Conservation (phyloP, 2,329 filamentous ascomycete species). For the Hortaea sp. region DNA sequence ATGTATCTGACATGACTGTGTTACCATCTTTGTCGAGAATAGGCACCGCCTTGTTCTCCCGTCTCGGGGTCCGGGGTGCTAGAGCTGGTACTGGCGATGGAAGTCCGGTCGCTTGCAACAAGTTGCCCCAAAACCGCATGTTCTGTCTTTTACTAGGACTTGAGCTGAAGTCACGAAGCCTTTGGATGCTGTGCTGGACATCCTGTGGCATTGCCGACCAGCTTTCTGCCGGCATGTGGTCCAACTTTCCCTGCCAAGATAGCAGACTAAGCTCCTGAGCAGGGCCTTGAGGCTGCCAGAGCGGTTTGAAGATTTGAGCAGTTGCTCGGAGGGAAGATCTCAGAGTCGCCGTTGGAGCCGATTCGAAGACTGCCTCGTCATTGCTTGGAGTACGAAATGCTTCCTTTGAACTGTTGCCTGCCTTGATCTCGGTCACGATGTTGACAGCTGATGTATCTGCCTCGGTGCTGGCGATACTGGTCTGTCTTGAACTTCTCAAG, state of each 20-base stretch:
- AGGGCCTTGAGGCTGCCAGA: constrained; percentile 7
- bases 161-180: constrained; percentile 6
- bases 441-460: not conserved
- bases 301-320: constrained; percentile 17
- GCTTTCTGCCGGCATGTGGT: constrained; percentile 2
- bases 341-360: not conserved
- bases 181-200: constrained; percentile 4
- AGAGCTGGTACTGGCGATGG: not conserved
- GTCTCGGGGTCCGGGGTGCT: not conserved
- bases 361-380: not conserved
- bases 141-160: constrained; percentile 5
- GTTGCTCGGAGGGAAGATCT: constrained; percentile 15
- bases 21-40: not conserved
- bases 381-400: not conserved
- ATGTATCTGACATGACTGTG: not conserved
- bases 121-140: constrained; percentile 8
- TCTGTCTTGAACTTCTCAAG: not conserved
- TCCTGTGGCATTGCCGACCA: constrained; percentile 2
- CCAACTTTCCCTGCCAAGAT: constrained; percentile 5
- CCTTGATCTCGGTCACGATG: not conserved
- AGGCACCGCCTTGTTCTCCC: not conserved
- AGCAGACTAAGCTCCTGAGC: constrained; percentile 9
- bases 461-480: constrained; percentile 1
- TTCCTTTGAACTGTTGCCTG: not conserved
- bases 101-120: not conserved